Evolutionary conservation across 169 alveolate genomes (phyloP).

Genomic region (Plasmodium malariae): DNA sequence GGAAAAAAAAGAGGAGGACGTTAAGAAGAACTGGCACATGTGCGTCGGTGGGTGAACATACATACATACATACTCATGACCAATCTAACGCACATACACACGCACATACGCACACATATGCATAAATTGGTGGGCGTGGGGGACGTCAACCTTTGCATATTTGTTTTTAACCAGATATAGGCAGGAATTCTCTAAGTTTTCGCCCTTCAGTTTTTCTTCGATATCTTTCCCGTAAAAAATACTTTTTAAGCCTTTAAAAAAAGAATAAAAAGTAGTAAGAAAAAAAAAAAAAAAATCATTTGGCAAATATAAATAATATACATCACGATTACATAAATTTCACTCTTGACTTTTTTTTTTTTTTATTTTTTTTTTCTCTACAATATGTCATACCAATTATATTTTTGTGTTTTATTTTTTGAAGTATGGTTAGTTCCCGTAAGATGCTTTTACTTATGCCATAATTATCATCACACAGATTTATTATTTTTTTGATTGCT

Average conservation of each 20-base stretch:
- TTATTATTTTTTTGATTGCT: constrained; percentile 71
- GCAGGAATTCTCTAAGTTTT: constrained; percentile 55
- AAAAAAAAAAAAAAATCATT: background rate
- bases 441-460: constrained; percentile 73
- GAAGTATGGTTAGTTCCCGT: constrained; percentile 68
- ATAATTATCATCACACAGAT: constrained; percentile 42
- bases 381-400: constrained; percentile 17
- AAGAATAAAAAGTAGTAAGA: background rate
- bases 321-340: background rate
- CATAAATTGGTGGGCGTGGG: background rate
- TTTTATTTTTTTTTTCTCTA: background rate
- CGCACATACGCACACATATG: too few relatives aligned
- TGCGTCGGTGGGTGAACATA: too few relatives aligned
- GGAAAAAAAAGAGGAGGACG: background rate
- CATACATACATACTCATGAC: too few relatives aligned
- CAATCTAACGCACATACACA: too few relatives aligned
- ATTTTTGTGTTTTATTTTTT: constrained; percentile 74
- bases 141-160: too few relatives aligned
- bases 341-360: too few relatives aligned
- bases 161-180: constrained; percentile 46
- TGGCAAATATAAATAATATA: background rate
- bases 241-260: constrained; percentile 29
- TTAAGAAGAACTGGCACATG: background rate
- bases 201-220: constrained; percentile 52
- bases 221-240: constrained; percentile 73